Evolutionary conservation across 164 flowering plant genomes (phyloP).

Genomic region (Cinnamomum chago): DNA sequence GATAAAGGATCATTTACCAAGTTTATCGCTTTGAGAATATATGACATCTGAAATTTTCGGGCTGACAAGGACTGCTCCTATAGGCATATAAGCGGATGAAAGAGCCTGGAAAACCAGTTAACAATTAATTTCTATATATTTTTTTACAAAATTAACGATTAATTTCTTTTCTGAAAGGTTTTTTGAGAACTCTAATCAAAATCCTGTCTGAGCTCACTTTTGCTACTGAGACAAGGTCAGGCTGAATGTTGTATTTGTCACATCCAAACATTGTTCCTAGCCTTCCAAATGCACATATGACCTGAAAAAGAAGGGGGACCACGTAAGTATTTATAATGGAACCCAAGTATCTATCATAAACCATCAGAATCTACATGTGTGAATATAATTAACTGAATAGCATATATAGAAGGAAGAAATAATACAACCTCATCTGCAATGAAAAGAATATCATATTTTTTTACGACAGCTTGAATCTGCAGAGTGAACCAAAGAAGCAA

Average conservation of each 20-base stretch:
- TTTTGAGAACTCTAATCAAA: background rate
- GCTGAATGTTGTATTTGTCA: slow-evolving; percentile 88
- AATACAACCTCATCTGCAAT: too few relatives aligned
- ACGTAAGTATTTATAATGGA: too few relatives aligned
- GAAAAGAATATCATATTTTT: slow-evolving; percentile 27
- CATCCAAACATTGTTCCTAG: slow-evolving; percentile 95
- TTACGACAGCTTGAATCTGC: slow-evolving; percentile 86
- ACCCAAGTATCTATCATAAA: too few relatives aligned
- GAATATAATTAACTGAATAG: too few relatives aligned
- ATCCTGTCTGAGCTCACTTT: slow-evolving; percentile 44
- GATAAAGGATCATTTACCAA: slow-evolving; percentile 42
- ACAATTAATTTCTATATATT: background rate
- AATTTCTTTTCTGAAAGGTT: background rate
- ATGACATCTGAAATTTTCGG: slow-evolving; percentile 86
- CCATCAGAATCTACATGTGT: too few relatives aligned
- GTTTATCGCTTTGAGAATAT: slow-evolving; percentile 85
- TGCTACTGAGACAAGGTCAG: slow-evolving; percentile 92
- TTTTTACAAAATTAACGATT: background rate
- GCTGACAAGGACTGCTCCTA: slow-evolving; percentile 93
- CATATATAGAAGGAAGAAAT: too few relatives aligned
- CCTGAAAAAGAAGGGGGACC: too few relatives aligned
- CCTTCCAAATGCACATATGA: slow-evolving; percentile 93
- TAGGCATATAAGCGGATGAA: slow-evolving; percentile 91
- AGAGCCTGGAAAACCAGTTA: slow-evolving; percentile 50
- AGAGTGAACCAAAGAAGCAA: background rate